These are phyloP conservation scores for Colletotrichum australisinense DNA, from an alignment of 2,329 filamentous ascomycete genomes.

Conservation along the genomic window DNA sequence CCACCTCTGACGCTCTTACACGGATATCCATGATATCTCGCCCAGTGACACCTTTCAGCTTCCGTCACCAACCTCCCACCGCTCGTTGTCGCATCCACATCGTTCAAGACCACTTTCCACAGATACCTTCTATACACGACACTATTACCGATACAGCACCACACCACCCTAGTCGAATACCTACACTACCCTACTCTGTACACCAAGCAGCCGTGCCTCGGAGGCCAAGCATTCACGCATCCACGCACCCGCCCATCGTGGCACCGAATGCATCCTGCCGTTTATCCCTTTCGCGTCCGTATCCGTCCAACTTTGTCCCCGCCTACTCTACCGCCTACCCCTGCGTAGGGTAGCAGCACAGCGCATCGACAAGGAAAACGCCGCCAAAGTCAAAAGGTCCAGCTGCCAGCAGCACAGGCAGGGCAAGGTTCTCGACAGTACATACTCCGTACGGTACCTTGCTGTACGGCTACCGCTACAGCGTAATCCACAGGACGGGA, in stretches of 20 bases:
- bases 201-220: neutral
- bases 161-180: neutral
- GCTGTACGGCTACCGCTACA: neutral
- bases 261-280: conserved; percentile 30
- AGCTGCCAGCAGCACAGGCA: neutral
- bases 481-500: neutral
- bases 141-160: neutral
- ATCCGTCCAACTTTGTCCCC: conserved; percentile 23
- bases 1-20: conserved; percentile 3
- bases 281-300: conserved; percentile 21
- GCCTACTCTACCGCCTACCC: neutral
- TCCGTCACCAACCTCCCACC: conserved; percentile 16
- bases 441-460: no score
- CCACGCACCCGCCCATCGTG: conserved; percentile 9
- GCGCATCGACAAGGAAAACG: conserved; percentile 3
- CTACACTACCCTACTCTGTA: no score
- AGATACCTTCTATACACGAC: neutral
- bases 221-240: neutral
- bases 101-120: neutral
- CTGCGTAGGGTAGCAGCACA: conserved; percentile 21
- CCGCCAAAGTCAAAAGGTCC: neutral
- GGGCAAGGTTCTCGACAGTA: conserved; percentile 8
- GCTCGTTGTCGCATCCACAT: conserved; percentile 1
- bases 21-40: conserved; percentile 26
- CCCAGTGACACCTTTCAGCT: conserved; percentile 17